These are phyloP conservation scores for Lentinula boryana DNA, from an alignment of 768 basidiomycete genomes.

Conservation along the genomic window DNA sequence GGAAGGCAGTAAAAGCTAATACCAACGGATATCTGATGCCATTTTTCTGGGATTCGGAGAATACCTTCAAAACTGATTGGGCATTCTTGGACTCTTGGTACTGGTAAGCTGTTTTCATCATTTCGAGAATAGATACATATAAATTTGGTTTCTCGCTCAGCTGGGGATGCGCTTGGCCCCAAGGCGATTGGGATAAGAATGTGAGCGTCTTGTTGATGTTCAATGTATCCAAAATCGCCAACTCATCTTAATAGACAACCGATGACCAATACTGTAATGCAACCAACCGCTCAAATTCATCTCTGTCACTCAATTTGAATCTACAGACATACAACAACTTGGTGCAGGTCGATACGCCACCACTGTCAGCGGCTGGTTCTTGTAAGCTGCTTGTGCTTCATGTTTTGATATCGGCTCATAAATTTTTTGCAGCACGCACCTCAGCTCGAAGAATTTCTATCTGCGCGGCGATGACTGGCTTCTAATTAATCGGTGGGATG, in stretches of 20 bases:
- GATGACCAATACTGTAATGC: slow-evolving; percentile 44
- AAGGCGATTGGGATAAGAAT: slow-evolving; percentile 35
- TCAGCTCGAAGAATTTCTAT: slow-evolving; percentile 59
- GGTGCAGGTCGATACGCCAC: slow-evolving; percentile 34
- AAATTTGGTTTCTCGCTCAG: slow-evolving; percentile 13
- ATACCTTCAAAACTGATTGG: slow-evolving; percentile 30
- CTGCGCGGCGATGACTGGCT: slow-evolving; percentile 65
- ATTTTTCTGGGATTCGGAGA: slow-evolving; percentile 43
- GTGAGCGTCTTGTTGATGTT: slow-evolving; percentile 18
- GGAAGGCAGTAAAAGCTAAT: slow-evolving; percentile 41
- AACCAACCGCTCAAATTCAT: background rate
- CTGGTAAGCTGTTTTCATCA: slow-evolving; percentile 25
- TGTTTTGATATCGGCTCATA: background rate
- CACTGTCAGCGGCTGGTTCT: slow-evolving; percentile 43
- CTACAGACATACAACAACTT: slow-evolving; percentile 36
- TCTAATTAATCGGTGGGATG: slow-evolving; percentile 65
- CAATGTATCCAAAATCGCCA: no score
- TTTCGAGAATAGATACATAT: background rate
- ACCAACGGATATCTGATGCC: slow-evolving; percentile 44
- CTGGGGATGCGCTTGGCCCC: slow-evolving; percentile 65
- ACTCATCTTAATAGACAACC: slow-evolving; percentile 23
- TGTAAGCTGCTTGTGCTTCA: slow-evolving; percentile 21
- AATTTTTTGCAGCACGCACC: slow-evolving; percentile 34
- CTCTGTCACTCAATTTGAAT: background rate
- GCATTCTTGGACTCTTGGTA: slow-evolving; percentile 37